Percentiles rank a stretch among this genome's conserved stretches.
Evolutionary conservation across 306 rosid genomes (phyloP).

Genomic region (Heteromeles arbutifolia): DNA sequence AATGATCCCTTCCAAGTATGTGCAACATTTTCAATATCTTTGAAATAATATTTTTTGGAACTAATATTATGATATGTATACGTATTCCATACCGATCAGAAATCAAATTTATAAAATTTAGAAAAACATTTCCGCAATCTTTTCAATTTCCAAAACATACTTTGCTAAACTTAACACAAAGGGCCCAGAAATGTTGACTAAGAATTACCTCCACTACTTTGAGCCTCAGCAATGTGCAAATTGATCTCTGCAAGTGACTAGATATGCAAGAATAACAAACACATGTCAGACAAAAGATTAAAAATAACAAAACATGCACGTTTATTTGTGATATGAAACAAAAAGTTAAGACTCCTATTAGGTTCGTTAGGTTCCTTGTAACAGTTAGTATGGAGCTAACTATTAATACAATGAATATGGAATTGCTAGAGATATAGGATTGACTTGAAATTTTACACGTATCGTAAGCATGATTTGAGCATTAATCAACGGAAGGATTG

Average conservation of each 20-base stretch:
- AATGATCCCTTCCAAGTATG: background rate
- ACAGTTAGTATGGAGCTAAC: background rate
- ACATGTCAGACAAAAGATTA: slow-evolving; percentile 23
- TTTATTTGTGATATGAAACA: background rate
- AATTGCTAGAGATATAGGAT: background rate
- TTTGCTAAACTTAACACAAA: background rate
- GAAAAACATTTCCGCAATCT: background rate
- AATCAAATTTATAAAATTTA: background rate
- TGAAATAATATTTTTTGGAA: background rate
- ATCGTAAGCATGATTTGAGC: background rate
- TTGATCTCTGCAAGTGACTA: slow-evolving; percentile 88
- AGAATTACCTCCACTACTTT: slow-evolving; percentile 60
- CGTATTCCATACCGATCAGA: background rate
- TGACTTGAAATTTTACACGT: background rate
- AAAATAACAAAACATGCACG: background rate
- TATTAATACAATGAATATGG: background rate
- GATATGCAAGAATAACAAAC: slow-evolving; percentile 27
- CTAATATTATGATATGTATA: background rate
- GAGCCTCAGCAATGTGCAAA: slow-evolving; percentile 31
- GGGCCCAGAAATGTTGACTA: slow-evolving; percentile 11
- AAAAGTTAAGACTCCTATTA: background rate
- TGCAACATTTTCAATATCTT: background rate
- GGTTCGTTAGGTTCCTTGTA: background rate
- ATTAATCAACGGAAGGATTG: background rate
- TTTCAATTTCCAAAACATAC: background rate